These are phyloP conservation scores for Diddensiella caesifluorescens DNA, from an alignment of 805 yeast genomes.

Conservation along the genomic window DNA sequence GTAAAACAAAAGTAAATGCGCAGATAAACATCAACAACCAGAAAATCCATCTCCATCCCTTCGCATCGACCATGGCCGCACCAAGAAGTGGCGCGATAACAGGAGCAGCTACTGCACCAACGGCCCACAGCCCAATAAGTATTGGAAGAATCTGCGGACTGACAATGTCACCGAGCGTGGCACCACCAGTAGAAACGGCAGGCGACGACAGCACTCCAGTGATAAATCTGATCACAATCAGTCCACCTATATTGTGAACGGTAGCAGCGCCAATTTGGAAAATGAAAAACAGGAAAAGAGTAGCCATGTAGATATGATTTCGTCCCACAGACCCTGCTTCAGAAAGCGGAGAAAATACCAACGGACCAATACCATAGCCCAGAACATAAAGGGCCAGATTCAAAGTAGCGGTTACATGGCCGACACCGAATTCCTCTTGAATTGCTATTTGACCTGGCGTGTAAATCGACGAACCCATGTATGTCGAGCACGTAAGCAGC, in stretches of 20 bases:
- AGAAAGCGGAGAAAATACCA: slow-evolving; percentile 56
- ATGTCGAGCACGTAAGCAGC: slow-evolving; percentile 45
- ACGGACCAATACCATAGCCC: slow-evolving; percentile 64
- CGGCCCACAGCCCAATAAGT: slow-evolving; percentile 48
- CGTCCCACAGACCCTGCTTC: slow-evolving; percentile 47
- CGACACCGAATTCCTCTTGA: slow-evolving; percentile 40
- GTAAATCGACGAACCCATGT: slow-evolving; percentile 56
- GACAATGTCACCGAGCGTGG: slow-evolving; percentile 48
- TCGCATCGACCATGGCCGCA: slow-evolving; percentile 42
- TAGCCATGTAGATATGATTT: slow-evolving; percentile 40
- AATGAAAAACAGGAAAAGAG: slow-evolving; percentile 44
- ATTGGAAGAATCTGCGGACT: slow-evolving; percentile 37
- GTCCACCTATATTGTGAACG: slow-evolving; percentile 44
- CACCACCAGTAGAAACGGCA: slow-evolving; percentile 54
- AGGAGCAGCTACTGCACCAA: slow-evolving; percentile 53
- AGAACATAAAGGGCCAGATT: slow-evolving; percentile 55
- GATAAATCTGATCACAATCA: slow-evolving; percentile 47
- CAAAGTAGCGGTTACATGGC: slow-evolving; percentile 44
- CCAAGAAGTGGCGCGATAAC: slow-evolving; percentile 54
- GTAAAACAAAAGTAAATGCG: slow-evolving; percentile 35
- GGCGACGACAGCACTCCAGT: slow-evolving; percentile 55
- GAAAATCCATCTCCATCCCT: slow-evolving; percentile 51
- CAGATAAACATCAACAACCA: slow-evolving; percentile 43
- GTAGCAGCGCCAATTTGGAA: slow-evolving; percentile 56
- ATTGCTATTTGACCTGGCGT: slow-evolving; percentile 46